These are phyloP conservation scores for Glycine tomentella DNA, from an alignment of 306 rosid genomes.

Conservation along the genomic window DNA sequence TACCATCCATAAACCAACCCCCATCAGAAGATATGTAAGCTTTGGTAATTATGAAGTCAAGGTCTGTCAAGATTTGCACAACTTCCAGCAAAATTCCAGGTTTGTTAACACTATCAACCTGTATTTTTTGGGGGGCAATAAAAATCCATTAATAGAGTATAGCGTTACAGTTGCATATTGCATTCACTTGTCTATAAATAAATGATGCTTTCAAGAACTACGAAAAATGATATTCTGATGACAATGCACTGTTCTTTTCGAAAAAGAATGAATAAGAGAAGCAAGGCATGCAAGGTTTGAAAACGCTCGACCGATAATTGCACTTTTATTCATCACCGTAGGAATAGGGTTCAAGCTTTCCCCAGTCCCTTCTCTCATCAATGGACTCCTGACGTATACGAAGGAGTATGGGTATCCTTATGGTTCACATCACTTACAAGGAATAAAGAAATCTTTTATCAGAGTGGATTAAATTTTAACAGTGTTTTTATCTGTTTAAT, in stretches of 20 bases:
- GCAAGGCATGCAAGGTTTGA: no score
- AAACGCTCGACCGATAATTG: no score
- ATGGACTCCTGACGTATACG: no score
- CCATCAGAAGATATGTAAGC: conserved; percentile 90
- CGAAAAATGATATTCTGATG: background rate
- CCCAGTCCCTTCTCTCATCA: no score
- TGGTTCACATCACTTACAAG: background rate
- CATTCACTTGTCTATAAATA: conserved; percentile 31
- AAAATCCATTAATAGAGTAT: conserved; percentile 17
- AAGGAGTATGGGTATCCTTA: background rate
- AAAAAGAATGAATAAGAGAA: no score
- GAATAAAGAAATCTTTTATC: conserved; percentile 7
- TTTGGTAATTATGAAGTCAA: conserved; percentile 80
- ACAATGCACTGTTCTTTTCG: background rate
- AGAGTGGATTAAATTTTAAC: conserved; percentile 26
- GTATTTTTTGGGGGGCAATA: conserved; percentile 8
- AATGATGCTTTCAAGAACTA: conserved; percentile 5
- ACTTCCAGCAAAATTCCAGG: conserved; percentile 92
- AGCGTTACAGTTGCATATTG: background rate
- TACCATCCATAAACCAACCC: conserved; percentile 96
- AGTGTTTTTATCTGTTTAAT: background rate
- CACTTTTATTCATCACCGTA: no score
- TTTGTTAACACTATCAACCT: conserved; percentile 83
- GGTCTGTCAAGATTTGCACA: conserved; percentile 78
- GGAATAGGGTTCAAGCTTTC: no score